Evolutionary conservation across 2,329 filamentous ascomycete species (phyloP), one percentile per base, ranked within the genome.

Genomic region (Aspergillus fructus): DNA sequence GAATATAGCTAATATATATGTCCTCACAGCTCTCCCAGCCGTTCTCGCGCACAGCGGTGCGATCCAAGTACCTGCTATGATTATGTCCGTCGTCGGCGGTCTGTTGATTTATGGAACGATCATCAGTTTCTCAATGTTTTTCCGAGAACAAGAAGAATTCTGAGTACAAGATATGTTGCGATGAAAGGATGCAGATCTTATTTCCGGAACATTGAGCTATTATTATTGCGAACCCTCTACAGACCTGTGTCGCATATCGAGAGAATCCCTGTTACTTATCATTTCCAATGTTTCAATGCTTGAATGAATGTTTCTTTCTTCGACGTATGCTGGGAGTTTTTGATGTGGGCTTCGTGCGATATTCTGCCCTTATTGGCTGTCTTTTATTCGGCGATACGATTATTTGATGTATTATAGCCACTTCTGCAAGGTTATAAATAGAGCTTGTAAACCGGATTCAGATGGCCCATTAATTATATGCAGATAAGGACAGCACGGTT

Each of bases 61-160:
- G 62, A 99, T 99, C 71, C 80, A 86, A 61, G 76, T 89, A 57
- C 87, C 91, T 52, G 94, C 94, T 49, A 96, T 96, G 87, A 80
- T 91, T 72, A 99, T 99, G 94, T 96, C 90, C 52, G 89, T 99
- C 67, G 78, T 93, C 52, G 94, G 94, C 27, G 94, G 94, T 52
- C 80, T 97, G 59, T 79, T 99, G 72, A 99, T 99, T 74, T 99
- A 99, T 78, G 91, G 91, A 56, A 99, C 94, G 49, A 97, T 99
- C 73, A 96, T 99, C 78, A 94, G 90, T 79, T 99, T 99, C 76
- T 89, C 90, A 64, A 90, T 97, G 87, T 99, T 97, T 80, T 99
- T 99, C 82, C 89, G 93, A 74, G 93, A 97, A 77, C 92, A 97
- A 74, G 90, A 96, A 72, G 94, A 97, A 68, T 99, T 97, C 75